A percentile compares a stretch with the other conserved stretches of the same genome.
These are phyloP conservation scores for Tubosaeta brunneosetosa DNA, from an alignment of 768 basidiomycete genomes.

Conservation along the genomic window DNA sequence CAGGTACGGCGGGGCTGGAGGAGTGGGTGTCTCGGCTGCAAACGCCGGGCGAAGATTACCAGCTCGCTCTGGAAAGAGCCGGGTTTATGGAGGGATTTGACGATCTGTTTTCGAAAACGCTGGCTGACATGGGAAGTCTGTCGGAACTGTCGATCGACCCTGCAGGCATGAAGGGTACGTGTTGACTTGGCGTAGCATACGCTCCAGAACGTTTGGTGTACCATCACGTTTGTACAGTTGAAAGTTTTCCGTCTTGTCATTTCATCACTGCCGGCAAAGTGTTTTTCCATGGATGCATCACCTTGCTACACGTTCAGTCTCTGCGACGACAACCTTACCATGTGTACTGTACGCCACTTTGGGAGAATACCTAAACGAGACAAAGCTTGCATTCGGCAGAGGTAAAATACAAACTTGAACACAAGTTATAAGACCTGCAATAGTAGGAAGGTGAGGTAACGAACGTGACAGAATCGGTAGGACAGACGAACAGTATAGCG, in stretches of 20 bases:
- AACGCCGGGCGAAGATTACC: constrained; percentile 26
- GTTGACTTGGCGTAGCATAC: constrained; percentile 8
- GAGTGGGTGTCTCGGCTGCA: constrained; percentile 53
- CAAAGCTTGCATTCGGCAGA: too few species aligned
- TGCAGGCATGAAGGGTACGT: constrained; percentile 17
- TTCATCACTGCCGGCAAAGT: too few species aligned
- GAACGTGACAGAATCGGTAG: too few species aligned
- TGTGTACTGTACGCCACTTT: too few species aligned
- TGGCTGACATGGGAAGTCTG: constrained; percentile 55
- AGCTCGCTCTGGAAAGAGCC: constrained; percentile 41
- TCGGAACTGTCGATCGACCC: constrained; percentile 23
- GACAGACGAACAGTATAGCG: too few species aligned
- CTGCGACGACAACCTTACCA: too few species aligned
- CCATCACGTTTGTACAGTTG: background rate
- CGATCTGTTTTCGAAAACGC: constrained; percentile 55
- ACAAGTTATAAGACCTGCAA: too few species aligned
- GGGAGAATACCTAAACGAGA: too few species aligned
- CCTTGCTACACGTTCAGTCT: too few species aligned
- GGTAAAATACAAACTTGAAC: too few species aligned
- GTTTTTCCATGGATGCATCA: too few species aligned
- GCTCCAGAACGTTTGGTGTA: background rate
- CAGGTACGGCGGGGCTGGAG: constrained; percentile 56
- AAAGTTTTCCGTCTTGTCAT: background rate
- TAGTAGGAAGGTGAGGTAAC: too few species aligned
- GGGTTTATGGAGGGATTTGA: constrained; percentile 62